Base-by-base conservation (phyloP, 2,329 filamentous ascomycete species). In the Thermomyces lanuginosus region DNA sequence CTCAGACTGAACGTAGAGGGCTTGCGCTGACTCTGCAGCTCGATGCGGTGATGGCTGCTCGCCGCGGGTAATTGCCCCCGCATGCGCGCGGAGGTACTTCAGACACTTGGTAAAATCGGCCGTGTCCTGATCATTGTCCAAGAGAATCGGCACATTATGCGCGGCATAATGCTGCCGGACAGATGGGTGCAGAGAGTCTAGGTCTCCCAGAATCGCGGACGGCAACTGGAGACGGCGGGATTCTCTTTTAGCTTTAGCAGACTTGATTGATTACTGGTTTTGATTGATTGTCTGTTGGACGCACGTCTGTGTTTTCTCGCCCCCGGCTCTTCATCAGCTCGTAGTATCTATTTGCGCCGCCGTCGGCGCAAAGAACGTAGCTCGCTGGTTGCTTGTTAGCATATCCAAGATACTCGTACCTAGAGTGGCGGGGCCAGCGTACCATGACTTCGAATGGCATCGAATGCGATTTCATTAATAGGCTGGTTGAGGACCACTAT, bases 101-200 rank as follows among this genome's bases (percentile, higher is more conserved):
- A 77, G 67, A 41, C 72, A 80, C 59, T 98, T 98, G 41, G 69
- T 74, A 41, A 95, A 92, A 51, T 98, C 89, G 15, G 89, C 92
- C 11, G 75, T 77, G 40, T 91, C 69, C 51, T 95, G 81, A 46
- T 91, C 80, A n/a, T 62, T 49, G 36, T 86, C 72, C 40, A 72
- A 59, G 36, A 81, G 63, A 28, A 95, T 61, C 8, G 61, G 45
- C 2, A 81, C 66, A 15, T 61, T 50, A 27, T 64, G 61, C 12
- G 60, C 55, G 17, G 65, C 60, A 54, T 84, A 92, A 52, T 77
- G 76, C n/a, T 62, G 43, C 27, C 63, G 63, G 7, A 78, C 66
- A 8, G 68, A 54, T 6, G 69, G 59, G 2, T 57, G 57, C 10
- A 95, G 59, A 3, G 86, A 93, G 56, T 98, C 89, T 6, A 98